Evolutionary conservation across 1,284 basidiomycete species (phyloP).

Genomic region (Tylopilus orsonianus): DNA sequence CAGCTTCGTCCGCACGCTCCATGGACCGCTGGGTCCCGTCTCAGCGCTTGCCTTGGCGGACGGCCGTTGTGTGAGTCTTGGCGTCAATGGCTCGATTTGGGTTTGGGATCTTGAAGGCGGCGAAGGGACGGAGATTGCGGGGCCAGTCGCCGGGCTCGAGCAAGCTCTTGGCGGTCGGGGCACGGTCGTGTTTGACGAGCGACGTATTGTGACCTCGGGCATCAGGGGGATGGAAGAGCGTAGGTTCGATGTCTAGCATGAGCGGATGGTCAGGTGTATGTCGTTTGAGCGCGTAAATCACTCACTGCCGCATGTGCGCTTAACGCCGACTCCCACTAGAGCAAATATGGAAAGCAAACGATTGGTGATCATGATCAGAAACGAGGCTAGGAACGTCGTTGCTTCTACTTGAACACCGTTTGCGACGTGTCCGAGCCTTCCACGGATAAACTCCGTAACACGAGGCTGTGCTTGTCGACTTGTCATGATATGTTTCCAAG

Average conservation of each 20-base stretch:
- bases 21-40: slow-evolving; percentile 67
- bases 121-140: slow-evolving; percentile 57
- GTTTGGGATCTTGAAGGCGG: slow-evolving; percentile 80
- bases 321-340: too few relatives aligned
- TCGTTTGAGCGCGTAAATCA: too few relatives aligned
- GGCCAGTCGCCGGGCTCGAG: slow-evolving; percentile 20
- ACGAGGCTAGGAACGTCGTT: too few relatives aligned
- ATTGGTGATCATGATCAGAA: too few relatives aligned
- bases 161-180: slow-evolving; percentile 34
- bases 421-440: too few relatives aligned
- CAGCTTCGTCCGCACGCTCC: slow-evolving; percentile 66
- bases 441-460: too few relatives aligned
- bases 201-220: slow-evolving; percentile 61
- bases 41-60: slow-evolving; percentile 69
- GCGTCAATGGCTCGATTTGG: slow-evolving; percentile 71
- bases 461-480: too few relatives aligned
- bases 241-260: slow-evolving; percentile 63
- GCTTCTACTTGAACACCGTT: too few relatives aligned
- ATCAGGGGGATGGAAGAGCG: slow-evolving; percentile 55
- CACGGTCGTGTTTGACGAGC: slow-evolving; percentile 70
- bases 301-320: too few relatives aligned
- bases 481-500: too few relatives aligned
- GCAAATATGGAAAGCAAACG: too few relatives aligned
- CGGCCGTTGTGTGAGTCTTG: slow-evolving; percentile 74
- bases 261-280: too few relatives aligned